phyloP scores from a whole-genome alignment of 176 grass and related monocot species.

The Oropetium thomaeum region DNA sequence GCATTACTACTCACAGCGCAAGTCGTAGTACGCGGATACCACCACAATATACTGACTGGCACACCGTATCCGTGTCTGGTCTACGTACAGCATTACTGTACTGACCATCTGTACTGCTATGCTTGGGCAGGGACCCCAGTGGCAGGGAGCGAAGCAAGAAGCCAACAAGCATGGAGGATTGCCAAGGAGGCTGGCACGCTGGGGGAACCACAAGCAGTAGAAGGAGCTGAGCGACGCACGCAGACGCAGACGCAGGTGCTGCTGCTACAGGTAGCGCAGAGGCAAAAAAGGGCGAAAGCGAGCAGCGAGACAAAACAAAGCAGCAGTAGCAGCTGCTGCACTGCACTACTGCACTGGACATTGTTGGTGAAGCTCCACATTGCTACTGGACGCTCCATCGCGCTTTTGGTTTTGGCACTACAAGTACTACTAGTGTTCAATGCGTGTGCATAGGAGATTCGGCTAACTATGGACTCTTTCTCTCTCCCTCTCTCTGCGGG shows the following conservation, averaged over 20 bases:
- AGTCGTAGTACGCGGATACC: neutral
- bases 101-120: neutral
- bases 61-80: constrained; percentile 6
- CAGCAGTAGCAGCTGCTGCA: neutral
- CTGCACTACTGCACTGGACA: neutral
- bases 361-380: neutral
- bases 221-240: neutral
- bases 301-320: constrained; percentile 12
- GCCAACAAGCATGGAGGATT: neutral
- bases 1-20: too few species aligned
- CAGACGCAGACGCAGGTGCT: constrained; percentile 4
- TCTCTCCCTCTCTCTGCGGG: too few species aligned
- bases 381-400: neutral
- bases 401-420: constrained; percentile 1
- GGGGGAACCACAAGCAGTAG: neutral
- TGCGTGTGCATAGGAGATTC: constrained; percentile 9
- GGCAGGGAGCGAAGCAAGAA: too few species aligned
- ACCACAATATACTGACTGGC: neutral
- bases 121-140: constrained; percentile 16
- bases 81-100: neutral
- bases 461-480: neutral
- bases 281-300: constrained; percentile 13
- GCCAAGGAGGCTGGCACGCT: neutral
- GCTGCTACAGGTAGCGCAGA: neutral
- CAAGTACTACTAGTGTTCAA: constrained; percentile 3